Evolutionary conservation across 2,329 filamentous ascomycete genomes (phyloP), one percentile per base, ranked within the genome.

Genomic region (Pyrenophora tritici-repentis): DNA sequence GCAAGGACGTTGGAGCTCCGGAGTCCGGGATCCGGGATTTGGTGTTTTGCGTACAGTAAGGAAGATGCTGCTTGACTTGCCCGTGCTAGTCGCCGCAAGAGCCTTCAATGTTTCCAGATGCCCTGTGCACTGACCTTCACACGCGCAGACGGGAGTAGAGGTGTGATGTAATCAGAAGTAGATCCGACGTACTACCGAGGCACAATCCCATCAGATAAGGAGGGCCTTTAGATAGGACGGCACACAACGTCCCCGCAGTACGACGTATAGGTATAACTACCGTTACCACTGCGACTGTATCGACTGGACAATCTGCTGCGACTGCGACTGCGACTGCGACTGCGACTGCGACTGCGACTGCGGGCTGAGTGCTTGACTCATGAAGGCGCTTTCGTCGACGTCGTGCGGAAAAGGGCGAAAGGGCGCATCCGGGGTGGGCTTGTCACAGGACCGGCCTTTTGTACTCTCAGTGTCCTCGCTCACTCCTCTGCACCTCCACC

Each of bases 101-200:
- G 39, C 47, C 44, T 52, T n/a, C n/a, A n/a, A n/a, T n/a, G n/a
- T 22, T 43, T 44, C 40, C 31, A 42, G 22, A 49, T 49, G 22
- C 22, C 22, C n/a, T 43, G 26, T 29, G 52, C 48, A 55, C 48
- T 48, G 48, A 48, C 52, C 35, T 52, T 44, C 34, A 52, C 43
- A 42, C 45, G 45, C 40, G 40, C 26, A 42, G 48, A 24, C 48
- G 39, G 42, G 48, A 47, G 32, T 35, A 34, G 29, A 46, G 36
- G 35, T 17, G 44, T 55, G 52, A 55, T 55, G 48, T 54, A 51
- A 55, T 47, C 32, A 42, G 43, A 20, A n/a, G 18, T 38, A 20
- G 14, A 22, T 16, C 50, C 50, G 31, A 47, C 20, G 34, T 41
- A 31, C 22, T 16, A 16, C 45, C 45, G 45, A 47, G 37, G n/a